A percentile compares a stretch with the other conserved stretches of the same genome.
Conservation (phyloP, 768 basidiomycete genomes). For the Lyophyllum shimeji region DNA sequence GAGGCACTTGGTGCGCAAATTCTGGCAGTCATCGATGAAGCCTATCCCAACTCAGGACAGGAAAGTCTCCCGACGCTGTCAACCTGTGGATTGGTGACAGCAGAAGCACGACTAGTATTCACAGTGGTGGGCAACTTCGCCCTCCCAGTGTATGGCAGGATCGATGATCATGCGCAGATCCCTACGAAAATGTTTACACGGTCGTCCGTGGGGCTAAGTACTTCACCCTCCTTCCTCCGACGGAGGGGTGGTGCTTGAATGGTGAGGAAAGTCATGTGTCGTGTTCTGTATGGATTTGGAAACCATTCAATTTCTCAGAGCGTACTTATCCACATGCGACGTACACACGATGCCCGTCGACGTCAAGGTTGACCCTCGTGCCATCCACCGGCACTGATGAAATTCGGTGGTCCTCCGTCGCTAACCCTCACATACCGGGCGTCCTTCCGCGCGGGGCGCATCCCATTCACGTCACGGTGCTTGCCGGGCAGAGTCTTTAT, state of each 20-base stretch:
- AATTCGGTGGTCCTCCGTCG: constrained; percentile 82
- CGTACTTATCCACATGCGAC: constrained; percentile 64
- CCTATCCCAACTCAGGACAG: constrained; percentile 29
- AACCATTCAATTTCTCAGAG: constrained; percentile 35
- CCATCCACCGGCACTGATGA: constrained; percentile 29
- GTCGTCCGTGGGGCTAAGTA: constrained; percentile 83
- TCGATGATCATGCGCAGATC: constrained; percentile 25
- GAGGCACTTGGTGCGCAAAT: constrained; percentile 68
- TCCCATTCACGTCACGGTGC: constrained; percentile 65
- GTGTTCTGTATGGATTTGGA: not conserved
- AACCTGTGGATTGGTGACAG: constrained; percentile 91
- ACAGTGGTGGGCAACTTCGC: constrained; percentile 59
- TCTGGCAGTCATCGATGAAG: not conserved
- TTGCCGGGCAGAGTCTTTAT: constrained; percentile 79
- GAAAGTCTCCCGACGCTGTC: constrained; percentile 76
- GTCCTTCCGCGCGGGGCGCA: constrained; percentile 51
- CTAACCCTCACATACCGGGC: constrained; percentile 50
- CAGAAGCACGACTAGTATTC: constrained; percentile 78
- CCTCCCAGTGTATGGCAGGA: not conserved
- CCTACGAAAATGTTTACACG: constrained; percentile 92
- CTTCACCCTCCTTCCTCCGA: constrained; percentile 85
- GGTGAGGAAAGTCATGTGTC: constrained; percentile 45
- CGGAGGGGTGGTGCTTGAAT: constrained; percentile 81
- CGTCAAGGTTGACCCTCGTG: constrained; percentile 21
- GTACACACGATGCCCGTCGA: constrained; percentile 49